A percentile compares a stretch with the other conserved stretches of the same genome.
Evolutionary conservation across 768 basidiomycete genomes (phyloP).

Genomic region (Exsudoporus frostii): DNA sequence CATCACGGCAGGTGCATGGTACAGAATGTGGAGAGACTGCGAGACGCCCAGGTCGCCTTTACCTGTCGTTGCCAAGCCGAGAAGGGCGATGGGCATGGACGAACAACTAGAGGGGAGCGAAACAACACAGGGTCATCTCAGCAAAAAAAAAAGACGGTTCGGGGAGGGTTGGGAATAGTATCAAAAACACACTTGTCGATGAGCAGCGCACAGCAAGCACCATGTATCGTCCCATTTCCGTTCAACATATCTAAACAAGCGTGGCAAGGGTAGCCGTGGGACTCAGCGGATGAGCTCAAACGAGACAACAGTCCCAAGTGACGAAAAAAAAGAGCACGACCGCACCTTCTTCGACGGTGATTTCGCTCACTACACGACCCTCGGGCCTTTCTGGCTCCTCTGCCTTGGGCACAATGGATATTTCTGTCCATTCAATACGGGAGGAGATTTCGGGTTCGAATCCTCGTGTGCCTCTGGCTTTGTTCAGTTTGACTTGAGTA

Average conservation of each 20-base stretch:
- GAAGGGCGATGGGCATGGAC: slow-evolving; percentile 42
- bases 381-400: slow-evolving; percentile 44
- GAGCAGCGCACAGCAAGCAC: slow-evolving; percentile 52
- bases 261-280: background rate
- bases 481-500: slow-evolving; percentile 1
- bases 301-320: background rate
- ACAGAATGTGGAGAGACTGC: slow-evolving; percentile 50
- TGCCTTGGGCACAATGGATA: slow-evolving; percentile 40
- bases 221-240: slow-evolving; percentile 45
- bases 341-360: slow-evolving; percentile 41
- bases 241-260: slow-evolving; percentile 53
- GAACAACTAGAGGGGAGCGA: slow-evolving; percentile 41
- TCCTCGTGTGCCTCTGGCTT: slow-evolving; percentile 12
- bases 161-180: background rate
- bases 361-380: slow-evolving; percentile 44
- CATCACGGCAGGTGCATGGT: slow-evolving; percentile 54
- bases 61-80: slow-evolving; percentile 26
- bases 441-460: slow-evolving; percentile 23
- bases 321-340: background rate
- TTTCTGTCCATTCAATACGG: slow-evolving; percentile 36
- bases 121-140: background rate
- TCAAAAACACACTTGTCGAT: slow-evolving; percentile 46
- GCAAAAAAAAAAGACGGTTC: background rate
- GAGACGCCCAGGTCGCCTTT: slow-evolving; percentile 39
- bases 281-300: background rate